phyloP scores from a whole-genome alignment of 306 rosid genomes.

The Corylus avellana region DNA sequence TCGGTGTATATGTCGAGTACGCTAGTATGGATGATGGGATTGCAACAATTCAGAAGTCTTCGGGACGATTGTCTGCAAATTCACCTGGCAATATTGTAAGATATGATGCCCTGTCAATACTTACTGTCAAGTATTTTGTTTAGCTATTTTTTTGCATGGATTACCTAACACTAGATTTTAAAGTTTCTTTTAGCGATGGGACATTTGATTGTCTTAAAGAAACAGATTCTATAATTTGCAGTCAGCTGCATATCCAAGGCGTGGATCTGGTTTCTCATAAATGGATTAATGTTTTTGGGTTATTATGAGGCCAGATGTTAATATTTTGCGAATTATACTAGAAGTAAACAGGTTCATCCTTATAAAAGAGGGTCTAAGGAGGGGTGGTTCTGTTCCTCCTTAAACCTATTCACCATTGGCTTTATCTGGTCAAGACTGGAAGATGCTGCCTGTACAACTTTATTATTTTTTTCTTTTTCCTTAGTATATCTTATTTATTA shows the following conservation, averaged over 20 bases:
- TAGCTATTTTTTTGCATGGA: conserved; percentile 12
- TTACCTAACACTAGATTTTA: background rate
- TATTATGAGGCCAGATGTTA: background rate
- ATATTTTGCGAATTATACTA: background rate
- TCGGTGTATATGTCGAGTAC: conserved; percentile 68
- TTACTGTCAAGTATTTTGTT: conserved; percentile 10
- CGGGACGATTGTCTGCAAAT: conserved; percentile 66
- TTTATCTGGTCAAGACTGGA: background rate
- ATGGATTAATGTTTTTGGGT: background rate
- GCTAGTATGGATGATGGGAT: conserved; percentile 58
- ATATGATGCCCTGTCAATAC: conserved; percentile 32
- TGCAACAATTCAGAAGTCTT: conserved; percentile 65
- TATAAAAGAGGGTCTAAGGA: background rate
- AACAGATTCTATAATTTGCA: background rate
- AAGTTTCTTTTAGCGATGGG: background rate
- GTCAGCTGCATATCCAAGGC: background rate
- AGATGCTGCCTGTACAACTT: background rate
- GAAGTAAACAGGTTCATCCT: background rate
- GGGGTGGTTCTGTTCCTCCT: background rate
- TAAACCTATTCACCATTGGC: background rate
- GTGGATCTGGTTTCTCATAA: conserved; percentile 3
- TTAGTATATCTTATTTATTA: background rate
- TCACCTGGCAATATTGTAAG: conserved; percentile 82
- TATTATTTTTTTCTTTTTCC: background rate
- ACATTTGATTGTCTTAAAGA: background rate